Evolutionary conservation across 2,329 filamentous ascomycete species (phyloP).

Genomic region (Mycosphaerella arachidis): DNA sequence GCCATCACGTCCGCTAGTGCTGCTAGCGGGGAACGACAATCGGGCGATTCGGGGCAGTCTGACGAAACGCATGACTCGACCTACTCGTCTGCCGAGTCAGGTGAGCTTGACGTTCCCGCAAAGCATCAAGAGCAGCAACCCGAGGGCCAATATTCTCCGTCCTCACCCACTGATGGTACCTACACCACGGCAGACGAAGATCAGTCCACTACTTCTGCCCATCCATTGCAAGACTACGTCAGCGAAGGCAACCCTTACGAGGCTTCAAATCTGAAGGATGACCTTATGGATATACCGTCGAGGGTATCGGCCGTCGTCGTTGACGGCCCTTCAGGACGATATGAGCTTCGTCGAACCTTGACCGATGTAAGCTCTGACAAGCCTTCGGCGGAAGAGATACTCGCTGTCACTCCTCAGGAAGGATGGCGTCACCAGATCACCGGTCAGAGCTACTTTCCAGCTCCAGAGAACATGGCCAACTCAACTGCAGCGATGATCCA

Average conservation of each 20-base stretch:
- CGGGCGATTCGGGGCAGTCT: background rate
- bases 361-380: background rate
- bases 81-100: constrained; percentile 2
- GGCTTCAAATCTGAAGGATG: background rate
- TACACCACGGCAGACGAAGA: constrained; percentile 1
- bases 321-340: background rate
- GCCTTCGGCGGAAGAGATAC: background rate
- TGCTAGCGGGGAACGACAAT: background rate
- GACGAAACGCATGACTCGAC: background rate
- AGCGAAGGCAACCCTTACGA: background rate
- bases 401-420: constrained; percentile 1
- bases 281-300: background rate
- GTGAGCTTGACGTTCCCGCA: background rate
- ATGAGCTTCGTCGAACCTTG: background rate
- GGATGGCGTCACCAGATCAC: background rate
- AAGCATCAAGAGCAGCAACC: background rate
- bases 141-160: background rate
- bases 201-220: background rate
- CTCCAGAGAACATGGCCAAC: background rate
- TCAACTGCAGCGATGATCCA: background rate
- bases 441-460: constrained; percentile 1
- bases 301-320: background rate
- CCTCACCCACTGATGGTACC: background rate
- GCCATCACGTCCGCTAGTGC: background rate
- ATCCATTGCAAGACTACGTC: background rate